Evolutionary conservation across 73 alveolate species (phyloP).

Genomic region (Symbiodinium pilosum): DNA sequence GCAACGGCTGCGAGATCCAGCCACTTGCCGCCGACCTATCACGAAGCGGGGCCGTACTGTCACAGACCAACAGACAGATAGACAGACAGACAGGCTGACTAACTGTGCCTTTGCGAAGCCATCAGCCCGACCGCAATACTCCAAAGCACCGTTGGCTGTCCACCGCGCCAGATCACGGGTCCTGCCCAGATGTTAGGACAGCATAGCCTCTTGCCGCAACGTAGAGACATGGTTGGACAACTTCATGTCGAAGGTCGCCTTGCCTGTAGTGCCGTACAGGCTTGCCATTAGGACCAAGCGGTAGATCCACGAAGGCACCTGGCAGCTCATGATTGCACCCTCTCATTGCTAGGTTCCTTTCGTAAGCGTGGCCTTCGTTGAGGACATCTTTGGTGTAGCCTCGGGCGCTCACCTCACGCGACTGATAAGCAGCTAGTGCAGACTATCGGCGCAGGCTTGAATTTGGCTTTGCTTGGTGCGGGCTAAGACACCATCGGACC

Average conservation of each 20-base stretch:
- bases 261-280: slow-evolving; percentile 75
- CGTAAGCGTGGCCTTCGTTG: slow-evolving; percentile 33
- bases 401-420: slow-evolving; percentile 39
- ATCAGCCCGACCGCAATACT: slow-evolving; percentile 92
- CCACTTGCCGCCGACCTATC: slow-evolving; percentile 93
- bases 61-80: not conserved
- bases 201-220: too few relatives aligned
- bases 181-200: slow-evolving; percentile 10
- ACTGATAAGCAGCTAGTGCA: too few relatives aligned
- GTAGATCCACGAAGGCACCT: slow-evolving; percentile 69
- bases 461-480: not conserved
- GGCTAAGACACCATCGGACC: slow-evolving; percentile 60
- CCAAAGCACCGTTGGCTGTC: slow-evolving; percentile 40
- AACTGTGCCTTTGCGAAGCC: slow-evolving; percentile 91
- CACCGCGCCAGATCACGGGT: slow-evolving; percentile 89
- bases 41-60: not conserved
- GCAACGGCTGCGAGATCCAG: slow-evolving; percentile 49
- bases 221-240: too few relatives aligned
- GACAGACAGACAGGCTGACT: not conserved
- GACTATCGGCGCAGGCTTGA: too few relatives aligned
- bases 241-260: too few relatives aligned
- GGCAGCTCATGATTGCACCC: not conserved
- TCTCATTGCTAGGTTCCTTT: not conserved
- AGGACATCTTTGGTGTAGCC: slow-evolving; percentile 45
- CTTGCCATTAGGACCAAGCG: slow-evolving; percentile 33